A percentile compares a stretch with the other conserved stretches of the same genome.
These are phyloP conservation scores for Botrytis tulipae DNA, from an alignment of 2,329 filamentous ascomycete species.

Conservation along the genomic window DNA sequence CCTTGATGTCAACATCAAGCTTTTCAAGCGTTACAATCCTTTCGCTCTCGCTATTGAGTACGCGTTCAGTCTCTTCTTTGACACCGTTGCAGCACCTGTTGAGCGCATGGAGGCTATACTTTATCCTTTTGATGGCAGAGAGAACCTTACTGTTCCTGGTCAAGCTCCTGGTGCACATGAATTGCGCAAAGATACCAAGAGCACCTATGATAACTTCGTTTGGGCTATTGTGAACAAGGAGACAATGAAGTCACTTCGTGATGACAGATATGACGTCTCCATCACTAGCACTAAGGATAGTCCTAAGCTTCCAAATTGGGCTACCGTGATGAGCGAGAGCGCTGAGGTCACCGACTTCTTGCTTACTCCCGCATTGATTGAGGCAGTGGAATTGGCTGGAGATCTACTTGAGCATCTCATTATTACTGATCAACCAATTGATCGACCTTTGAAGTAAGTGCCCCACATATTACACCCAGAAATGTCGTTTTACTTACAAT, in stretches of 20 bases:
- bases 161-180: slow-evolving; percentile 58
- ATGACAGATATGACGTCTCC: slow-evolving; percentile 91
- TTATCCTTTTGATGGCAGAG: slow-evolving; percentile 91
- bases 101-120: slow-evolving; percentile 75
- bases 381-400: slow-evolving; percentile 75
- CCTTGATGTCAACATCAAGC: slow-evolving; percentile 63
- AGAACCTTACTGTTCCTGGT: slow-evolving; percentile 71
- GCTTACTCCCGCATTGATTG: slow-evolving; percentile 82
- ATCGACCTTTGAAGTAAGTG: slow-evolving; percentile 79
- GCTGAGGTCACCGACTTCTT: slow-evolving; percentile 88
- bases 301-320: slow-evolving; percentile 83
- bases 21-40: slow-evolving; percentile 37
- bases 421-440: slow-evolving; percentile 82
- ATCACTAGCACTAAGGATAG: slow-evolving; percentile 92
- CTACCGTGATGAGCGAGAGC: slow-evolving; percentile 94
- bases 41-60: slow-evolving; percentile 57
- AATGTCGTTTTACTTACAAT: slow-evolving; percentile 19
- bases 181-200: slow-evolving; percentile 56
- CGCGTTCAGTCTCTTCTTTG: slow-evolving; percentile 72
- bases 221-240: slow-evolving; percentile 96
- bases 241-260: slow-evolving; percentile 82
- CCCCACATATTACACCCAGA: neutral
- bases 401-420: slow-evolving; percentile 84
- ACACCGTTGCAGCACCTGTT: slow-evolving; percentile 65
- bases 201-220: slow-evolving; percentile 84